Evolutionary conservation across 1,284 basidiomycete species (phyloP).

Genomic region (Cutaneotrichosporon sp.): DNA sequence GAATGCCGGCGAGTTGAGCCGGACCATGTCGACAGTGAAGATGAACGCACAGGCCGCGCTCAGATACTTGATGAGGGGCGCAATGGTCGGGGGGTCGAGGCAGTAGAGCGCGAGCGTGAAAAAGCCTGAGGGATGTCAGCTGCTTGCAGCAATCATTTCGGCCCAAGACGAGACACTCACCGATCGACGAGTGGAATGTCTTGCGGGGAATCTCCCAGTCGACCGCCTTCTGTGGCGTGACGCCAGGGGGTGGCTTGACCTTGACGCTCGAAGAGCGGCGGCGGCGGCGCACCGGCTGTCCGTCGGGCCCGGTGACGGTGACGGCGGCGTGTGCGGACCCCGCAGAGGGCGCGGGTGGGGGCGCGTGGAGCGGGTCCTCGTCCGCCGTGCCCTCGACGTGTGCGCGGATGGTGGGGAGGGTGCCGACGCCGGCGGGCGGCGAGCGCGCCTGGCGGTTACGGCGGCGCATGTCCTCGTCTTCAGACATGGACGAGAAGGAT

Average conservation of each 20-base stretch:
- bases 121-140: slow-evolving; percentile 65
- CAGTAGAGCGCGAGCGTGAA: slow-evolving; percentile 70
- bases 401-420: slow-evolving; percentile 40
- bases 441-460: slow-evolving; percentile 14
- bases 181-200: slow-evolving; percentile 84
- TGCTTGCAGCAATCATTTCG: not conserved
- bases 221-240: slow-evolving; percentile 48
- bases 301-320: slow-evolving; percentile 10
- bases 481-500: not conserved
- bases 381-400: slow-evolving; percentile 26
- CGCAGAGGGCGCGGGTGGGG: slow-evolving; percentile 27
- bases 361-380: slow-evolving; percentile 15
- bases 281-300: slow-evolving; percentile 34
- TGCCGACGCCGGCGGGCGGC: slow-evolving; percentile 19
- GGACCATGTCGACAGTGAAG: slow-evolving; percentile 72
- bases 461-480: slow-evolving; percentile 16
- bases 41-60: slow-evolving; percentile 70
- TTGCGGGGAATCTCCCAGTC: slow-evolving; percentile 85
- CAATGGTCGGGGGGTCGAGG: slow-evolving; percentile 52
- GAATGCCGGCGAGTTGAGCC: slow-evolving; percentile 70
- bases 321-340: not conserved
- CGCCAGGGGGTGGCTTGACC: slow-evolving; percentile 46
- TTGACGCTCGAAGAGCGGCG: slow-evolving; percentile 42
- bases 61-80: slow-evolving; percentile 65
- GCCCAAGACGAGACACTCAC: slow-evolving; percentile 59